A percentile compares a stretch with the other conserved stretches of the same genome.
These are phyloP conservation scores for Geosmithia putterillii DNA, from an alignment of 2,329 filamentous ascomycete genomes.

Conservation along the genomic window DNA sequence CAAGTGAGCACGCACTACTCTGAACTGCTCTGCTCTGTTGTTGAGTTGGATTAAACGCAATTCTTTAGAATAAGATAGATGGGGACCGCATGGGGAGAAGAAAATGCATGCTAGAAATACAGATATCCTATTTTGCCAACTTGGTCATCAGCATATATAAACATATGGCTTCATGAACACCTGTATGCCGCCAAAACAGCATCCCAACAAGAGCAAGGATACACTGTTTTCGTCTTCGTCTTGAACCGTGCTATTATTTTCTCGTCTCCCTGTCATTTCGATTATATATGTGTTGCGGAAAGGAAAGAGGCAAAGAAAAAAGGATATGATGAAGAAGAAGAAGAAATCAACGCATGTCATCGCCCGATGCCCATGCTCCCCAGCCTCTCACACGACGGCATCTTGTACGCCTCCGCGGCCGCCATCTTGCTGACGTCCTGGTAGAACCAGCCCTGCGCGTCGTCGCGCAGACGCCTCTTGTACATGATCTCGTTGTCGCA, in stretches of 20 bases:
- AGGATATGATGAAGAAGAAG: neutral
- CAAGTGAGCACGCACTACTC: no score
- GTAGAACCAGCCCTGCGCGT: constrained; percentile 80
- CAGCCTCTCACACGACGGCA: constrained; percentile 40
- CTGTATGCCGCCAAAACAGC: no score
- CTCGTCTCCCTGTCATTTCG: neutral
- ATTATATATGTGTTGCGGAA: neutral
- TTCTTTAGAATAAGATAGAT: no score
- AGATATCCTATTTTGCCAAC: no score
- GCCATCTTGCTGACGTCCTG: constrained; percentile 70
- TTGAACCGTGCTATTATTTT: neutral
- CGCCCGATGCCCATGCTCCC: constrained; percentile 1
- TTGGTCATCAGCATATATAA: no score
- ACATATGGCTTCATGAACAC: no score
- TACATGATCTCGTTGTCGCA: constrained; percentile 64
- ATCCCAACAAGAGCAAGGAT: no score
- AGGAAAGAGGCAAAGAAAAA: neutral
- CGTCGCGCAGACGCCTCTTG: constrained; percentile 57
- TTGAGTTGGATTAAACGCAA: no score
- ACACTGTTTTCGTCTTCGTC: no score
- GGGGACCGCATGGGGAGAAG: neutral
- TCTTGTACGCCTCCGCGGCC: constrained; percentile 43
- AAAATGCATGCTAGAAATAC: neutral
- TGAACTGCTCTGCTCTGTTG: no score
- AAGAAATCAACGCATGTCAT: neutral